Base-by-base conservation (phyloP, 1,139 yeast genomes). In the Kodamaea sp. region DNA sequence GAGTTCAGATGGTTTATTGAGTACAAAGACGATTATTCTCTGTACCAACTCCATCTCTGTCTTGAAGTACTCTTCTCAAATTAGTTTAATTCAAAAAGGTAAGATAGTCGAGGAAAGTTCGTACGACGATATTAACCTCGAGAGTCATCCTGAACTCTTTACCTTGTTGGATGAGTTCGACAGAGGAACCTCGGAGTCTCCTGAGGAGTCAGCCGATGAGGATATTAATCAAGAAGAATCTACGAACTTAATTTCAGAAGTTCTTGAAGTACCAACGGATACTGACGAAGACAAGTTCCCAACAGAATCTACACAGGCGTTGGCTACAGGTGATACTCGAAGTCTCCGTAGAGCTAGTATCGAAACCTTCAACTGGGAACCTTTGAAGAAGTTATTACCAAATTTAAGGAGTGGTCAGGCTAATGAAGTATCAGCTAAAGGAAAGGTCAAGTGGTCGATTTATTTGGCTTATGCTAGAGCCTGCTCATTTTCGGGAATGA, bases 41-140 rank as follows among this genome's bases (percentile, higher is more conserved):
- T 66, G 70, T 11, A 66, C 73, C 1, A 67, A 67, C 39, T 59
- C 66, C 2, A 61, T 66, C 5, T 48, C 57, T 4, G 69, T 66
- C 3, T 57, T 67, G 34, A 57, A 53, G 26, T 53, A 55, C 29
- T 60, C 72, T 8, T 51, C 58, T 28, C 50, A 52, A 22, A 60
- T 67, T 24, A 45, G 48, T 15, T 49, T 65, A 26, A 42, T 67
- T 8, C 53, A 55, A 22, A 44, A 45, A 7, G 66, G 66, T 0
- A 42, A 41, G 13, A 55, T 67, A 4, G 44, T 44, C 7, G 73
- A 67, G 38, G 43, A 41, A 5, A 48, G 53, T 3, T 36, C 43
- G 1, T 45, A 42, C 28, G 22, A 24, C 1, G 48, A 49, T 14
- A 43, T 50, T 8, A 39, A 42, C 22, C 29, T 31, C 9, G 27